Conservation (phyloP, 75 land plant genomes). For the Larix kaempferi region DNA sequence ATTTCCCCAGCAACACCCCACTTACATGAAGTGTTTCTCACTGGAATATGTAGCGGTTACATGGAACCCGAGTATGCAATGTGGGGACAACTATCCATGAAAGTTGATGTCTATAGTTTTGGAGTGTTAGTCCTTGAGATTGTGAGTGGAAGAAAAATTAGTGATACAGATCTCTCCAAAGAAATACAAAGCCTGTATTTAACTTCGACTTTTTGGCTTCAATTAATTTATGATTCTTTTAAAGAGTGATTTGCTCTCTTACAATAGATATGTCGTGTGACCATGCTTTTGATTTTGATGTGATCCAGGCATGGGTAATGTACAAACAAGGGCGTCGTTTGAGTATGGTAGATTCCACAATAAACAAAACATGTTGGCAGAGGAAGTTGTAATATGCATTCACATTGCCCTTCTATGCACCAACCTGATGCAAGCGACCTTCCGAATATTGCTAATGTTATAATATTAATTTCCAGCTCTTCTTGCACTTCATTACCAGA, state of each 20-base stretch:
- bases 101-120: conserved; percentile 20
- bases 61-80: conserved; percentile 18
- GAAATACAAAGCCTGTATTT: not conserved
- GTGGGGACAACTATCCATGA: conserved; percentile 7
- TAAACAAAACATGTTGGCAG: not conserved
- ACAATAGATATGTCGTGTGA: not conserved
- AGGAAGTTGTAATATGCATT: conserved; percentile 10
- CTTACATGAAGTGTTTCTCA: not conserved
- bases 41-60: conserved; percentile 8
- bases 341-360: not conserved
- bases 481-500: not conserved
- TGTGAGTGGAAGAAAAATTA: conserved; percentile 19
- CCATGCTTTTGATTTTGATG: not conserved
- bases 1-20: too few relatives aligned
- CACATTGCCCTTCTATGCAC: conserved; percentile 13
- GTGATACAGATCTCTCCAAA: not conserved
- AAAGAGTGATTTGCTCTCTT: not conserved
- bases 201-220: not conserved
- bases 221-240: not conserved
- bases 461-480: not conserved
- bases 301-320: not conserved
- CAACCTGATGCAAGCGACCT: not conserved
- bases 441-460: conserved; percentile 6
- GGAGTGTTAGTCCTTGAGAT: conserved; percentile 17
- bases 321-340: not conserved